Conservation (phyloP, 306 rosid species). For the Hippophae tibetana region DNA sequence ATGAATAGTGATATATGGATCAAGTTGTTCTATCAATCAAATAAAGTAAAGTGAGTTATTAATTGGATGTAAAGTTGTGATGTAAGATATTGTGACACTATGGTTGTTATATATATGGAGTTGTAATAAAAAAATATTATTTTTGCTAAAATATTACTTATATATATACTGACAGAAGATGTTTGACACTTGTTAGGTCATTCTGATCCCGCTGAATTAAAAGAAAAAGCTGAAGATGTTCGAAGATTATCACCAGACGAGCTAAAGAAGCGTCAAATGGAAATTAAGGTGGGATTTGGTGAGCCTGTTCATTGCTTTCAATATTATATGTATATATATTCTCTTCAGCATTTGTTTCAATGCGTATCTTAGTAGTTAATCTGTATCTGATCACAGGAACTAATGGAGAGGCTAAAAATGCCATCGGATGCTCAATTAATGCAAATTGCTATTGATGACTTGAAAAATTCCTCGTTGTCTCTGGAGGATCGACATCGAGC, state of each 20-base stretch:
- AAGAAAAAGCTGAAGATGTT: conserved; percentile 48
- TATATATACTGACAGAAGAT: no score
- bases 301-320: neutral
- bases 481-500: conserved; percentile 69
- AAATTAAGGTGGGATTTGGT: conserved; percentile 45
- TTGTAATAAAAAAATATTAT: no score
- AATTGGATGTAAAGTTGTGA: no score
- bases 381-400: conserved; percentile 33
- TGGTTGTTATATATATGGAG: no score
- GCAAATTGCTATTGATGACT: conserved; percentile 62
- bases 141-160: no score
- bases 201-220: conserved; percentile 67
- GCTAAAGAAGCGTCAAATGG: conserved; percentile 45
- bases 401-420: conserved; percentile 58
- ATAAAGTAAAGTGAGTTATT: no score
- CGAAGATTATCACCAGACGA: conserved; percentile 39
- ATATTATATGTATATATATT: neutral
- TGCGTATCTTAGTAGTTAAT: conserved; percentile 6
- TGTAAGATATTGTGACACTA: no score
- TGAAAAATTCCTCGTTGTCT: conserved; percentile 57
- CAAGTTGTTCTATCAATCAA: no score
- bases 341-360: neutral
- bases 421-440: conserved; percentile 79
- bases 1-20: no score
- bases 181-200: conserved; percentile 31